These are phyloP conservation scores for Boletus holoroseus DNA, from an alignment of 1,284 basidiomycete species.

Conservation along the genomic window DNA sequence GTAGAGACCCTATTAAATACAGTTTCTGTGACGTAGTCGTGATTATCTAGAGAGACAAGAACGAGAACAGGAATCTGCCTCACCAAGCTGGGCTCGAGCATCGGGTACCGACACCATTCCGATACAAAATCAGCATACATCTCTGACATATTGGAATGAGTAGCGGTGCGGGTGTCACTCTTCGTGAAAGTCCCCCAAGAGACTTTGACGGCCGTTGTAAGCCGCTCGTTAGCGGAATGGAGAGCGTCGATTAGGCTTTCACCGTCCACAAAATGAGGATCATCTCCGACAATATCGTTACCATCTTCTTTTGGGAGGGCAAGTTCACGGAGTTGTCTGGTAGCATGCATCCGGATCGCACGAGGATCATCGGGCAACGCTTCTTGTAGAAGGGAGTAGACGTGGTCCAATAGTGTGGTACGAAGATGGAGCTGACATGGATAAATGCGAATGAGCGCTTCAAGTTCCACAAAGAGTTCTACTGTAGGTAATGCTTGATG, in stretches of 20 bases:
- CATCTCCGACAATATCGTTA: slow-evolving; percentile 6
- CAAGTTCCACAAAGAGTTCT: slow-evolving; percentile 54
- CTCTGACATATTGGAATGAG: slow-evolving; percentile 36
- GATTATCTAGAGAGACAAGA: background rate
- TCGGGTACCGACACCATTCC: slow-evolving; percentile 46
- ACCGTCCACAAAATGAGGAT: slow-evolving; percentile 26
- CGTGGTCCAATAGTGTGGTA: slow-evolving; percentile 46
- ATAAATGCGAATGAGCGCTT: slow-evolving; percentile 48
- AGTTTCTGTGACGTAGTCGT: slow-evolving; percentile 34
- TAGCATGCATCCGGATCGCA: slow-evolving; percentile 51
- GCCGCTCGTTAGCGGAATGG: slow-evolving; percentile 52
- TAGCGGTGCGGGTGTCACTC: slow-evolving; percentile 9
- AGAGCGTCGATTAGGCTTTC: slow-evolving; percentile 54
- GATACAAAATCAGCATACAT: slow-evolving; percentile 55
- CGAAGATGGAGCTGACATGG: slow-evolving; percentile 49
- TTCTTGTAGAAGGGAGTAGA: slow-evolving; percentile 46
- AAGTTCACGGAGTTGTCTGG: slow-evolving; percentile 36
- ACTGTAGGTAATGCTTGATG: slow-evolving; percentile 51
- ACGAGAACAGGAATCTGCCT: slow-evolving; percentile 24
- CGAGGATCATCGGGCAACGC: slow-evolving; percentile 45
- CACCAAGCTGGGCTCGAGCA: slow-evolving; percentile 52
- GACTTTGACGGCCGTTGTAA: slow-evolving; percentile 35
- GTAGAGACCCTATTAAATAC: slow-evolving; percentile 52
- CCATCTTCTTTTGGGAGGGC: slow-evolving; percentile 8
- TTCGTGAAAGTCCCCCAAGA: slow-evolving; percentile 7